These are phyloP conservation scores for Fraxinus anomala DNA, from an alignment of 257 asterid genomes.

Conservation along the genomic window DNA sequence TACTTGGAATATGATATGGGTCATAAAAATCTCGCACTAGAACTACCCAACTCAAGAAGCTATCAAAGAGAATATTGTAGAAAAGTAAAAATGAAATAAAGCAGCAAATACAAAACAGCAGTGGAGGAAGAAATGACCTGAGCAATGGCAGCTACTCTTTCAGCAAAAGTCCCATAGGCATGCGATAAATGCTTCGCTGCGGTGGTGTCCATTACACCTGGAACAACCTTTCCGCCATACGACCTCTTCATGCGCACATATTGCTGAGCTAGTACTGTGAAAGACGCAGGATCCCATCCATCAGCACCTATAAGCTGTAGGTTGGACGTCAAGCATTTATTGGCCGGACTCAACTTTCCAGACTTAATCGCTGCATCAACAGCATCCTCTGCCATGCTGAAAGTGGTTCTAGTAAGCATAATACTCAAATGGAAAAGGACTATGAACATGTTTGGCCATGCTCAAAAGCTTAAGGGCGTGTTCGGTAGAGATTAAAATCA, in stretches of 20 bases:
- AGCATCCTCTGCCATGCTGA: constrained; percentile 99
- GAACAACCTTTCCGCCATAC: constrained; percentile 78
- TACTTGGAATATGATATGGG: not conserved
- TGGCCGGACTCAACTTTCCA: constrained; percentile 75
- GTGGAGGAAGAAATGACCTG: constrained; percentile 58
- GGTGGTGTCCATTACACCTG: constrained; percentile 94
- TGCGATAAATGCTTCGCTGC: constrained; percentile 92
- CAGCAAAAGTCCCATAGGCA: constrained; percentile 84
- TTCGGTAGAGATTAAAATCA: no score
- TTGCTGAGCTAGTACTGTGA: constrained; percentile 84
- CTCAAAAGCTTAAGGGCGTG: not conserved
- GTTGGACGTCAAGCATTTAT: constrained; percentile 62
- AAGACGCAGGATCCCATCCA: constrained; percentile 97
- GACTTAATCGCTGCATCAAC: constrained; percentile 81
- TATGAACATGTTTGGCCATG: not conserved
- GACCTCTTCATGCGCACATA: constrained; percentile 82
- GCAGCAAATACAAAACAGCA: not conserved
- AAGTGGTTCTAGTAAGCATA: constrained; percentile 34
- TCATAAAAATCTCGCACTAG: not conserved
- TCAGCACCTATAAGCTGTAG: constrained; percentile 85
- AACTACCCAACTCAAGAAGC: constrained; percentile 17
- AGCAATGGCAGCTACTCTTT: constrained; percentile 89
- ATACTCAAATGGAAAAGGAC: not conserved
- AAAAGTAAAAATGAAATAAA: not conserved
- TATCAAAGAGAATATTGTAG: constrained; percentile 3